Evolutionary conservation across 352 stramenopile genomes (phyloP).

Genomic region (Phytophthora citrophthora): DNA sequence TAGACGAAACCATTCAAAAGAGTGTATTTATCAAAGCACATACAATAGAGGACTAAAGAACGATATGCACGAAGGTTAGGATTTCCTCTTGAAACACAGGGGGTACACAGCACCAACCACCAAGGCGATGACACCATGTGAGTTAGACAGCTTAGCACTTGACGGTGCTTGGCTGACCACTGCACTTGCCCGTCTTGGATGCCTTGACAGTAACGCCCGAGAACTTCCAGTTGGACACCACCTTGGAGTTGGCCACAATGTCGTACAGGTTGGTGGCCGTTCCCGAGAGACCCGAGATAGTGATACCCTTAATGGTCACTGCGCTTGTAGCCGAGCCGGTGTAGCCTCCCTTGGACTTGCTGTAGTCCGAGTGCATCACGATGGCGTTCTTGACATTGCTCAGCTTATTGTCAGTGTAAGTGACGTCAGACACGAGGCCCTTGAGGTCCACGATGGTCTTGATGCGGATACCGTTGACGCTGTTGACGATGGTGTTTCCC

Average conservation of each 20-base stretch:
- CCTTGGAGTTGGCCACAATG: constrained; percentile 19
- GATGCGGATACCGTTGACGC: constrained; percentile 28
- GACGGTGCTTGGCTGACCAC: constrained; percentile 15
- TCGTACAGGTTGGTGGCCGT: constrained; percentile 25
- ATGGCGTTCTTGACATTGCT: constrained; percentile 25
- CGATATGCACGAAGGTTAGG: neutral
- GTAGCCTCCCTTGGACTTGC: constrained; percentile 13
- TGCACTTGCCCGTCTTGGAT: constrained; percentile 18
- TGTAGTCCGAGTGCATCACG: constrained; percentile 27
- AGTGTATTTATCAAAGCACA: neutral
- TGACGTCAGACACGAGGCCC: constrained; percentile 15
- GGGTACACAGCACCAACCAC: neutral
- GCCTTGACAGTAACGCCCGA: constrained; percentile 17
- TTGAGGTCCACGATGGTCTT: constrained; percentile 19
- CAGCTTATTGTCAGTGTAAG: constrained; percentile 19
- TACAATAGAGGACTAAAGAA: neutral
- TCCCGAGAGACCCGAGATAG: constrained; percentile 21
- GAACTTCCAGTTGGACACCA: constrained; percentile 30
- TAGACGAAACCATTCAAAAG: neutral
- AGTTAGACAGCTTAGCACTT: constrained; percentile 2
- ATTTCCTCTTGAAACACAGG: neutral
- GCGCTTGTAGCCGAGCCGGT: constrained; percentile 15
- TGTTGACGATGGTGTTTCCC: constrained; percentile 34
- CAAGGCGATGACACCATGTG: neutral
- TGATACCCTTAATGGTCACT: constrained; percentile 32